phyloP scores from a whole-genome alignment of 345 rosid genomes.

The Erucastrum elatum region DNA sequence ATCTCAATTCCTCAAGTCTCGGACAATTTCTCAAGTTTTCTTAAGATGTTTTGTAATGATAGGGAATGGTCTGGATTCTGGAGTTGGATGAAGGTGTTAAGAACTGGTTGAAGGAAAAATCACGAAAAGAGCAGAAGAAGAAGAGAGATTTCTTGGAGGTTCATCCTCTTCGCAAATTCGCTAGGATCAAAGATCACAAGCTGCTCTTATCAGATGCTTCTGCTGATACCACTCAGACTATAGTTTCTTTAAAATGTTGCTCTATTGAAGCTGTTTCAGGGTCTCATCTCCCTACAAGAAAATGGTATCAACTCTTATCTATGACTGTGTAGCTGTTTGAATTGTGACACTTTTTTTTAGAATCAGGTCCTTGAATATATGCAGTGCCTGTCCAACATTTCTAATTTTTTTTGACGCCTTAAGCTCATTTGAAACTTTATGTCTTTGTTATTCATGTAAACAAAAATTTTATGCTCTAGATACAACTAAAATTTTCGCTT shows the following conservation, averaged over 20 bases:
- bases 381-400: no score
- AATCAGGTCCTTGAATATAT: conserved; percentile 1
- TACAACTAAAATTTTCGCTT: no score
- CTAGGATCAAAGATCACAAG: conserved; percentile 54
- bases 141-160: conserved; percentile 66
- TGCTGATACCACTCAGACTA: conserved; percentile 48
- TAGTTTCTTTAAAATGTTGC: conserved; percentile 60
- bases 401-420: no score
- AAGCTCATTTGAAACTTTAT: no score
- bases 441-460: no score
- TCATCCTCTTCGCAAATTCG: conserved; percentile 59
- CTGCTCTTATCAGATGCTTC: conserved; percentile 49
- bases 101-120: conserved; percentile 43
- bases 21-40: not conserved
- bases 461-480: no score
- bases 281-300: conserved; percentile 57
- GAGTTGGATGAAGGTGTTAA: conserved; percentile 64
- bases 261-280: conserved; percentile 83
- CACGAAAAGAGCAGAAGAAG: conserved; percentile 58
- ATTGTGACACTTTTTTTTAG: not conserved
- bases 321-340: not conserved
- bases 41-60: not conserved
- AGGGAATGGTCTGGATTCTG: conserved; percentile 89
- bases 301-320: conserved; percentile 58
- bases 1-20: not conserved